Evolutionary conservation across 192 early-diverging fungal species (phyloP), one percentile per base, ranked within the genome.

Genomic region (Linnemannia zychae): DNA sequence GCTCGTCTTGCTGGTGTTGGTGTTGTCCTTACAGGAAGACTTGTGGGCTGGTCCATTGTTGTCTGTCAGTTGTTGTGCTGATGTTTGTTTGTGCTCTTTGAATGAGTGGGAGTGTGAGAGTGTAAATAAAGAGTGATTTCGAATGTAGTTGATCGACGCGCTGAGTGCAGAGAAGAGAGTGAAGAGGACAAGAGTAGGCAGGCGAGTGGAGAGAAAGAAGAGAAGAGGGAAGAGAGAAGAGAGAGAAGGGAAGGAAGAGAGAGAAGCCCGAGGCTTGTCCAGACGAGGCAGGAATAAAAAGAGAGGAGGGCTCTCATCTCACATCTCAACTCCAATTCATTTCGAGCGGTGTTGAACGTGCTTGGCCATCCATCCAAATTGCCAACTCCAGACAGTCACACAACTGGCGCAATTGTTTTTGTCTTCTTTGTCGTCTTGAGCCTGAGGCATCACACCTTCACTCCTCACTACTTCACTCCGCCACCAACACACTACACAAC

Each of bases 1-100:
- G 40, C n/a, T 44, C 40, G 4, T 44, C 40, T 44, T n/a, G n/a
- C n/a, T n/a, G n/a, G n/a, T n/a, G 40, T 44, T 5, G 15, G 22
- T 12, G 18, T 16, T 33, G 0, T 46, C 22, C 52, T 16, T 81
- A 81, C 79, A 68, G 79, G 79, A 44, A 81, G 44, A 49, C 79
- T 47, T 11, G 79, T 75, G 1, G 72, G 40, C 37, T 81, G 79
- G 0, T 81, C 79, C 72, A 81, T 81, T 40, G 53, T 38, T 49
- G 31, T 69, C 7, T 50, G 44, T 46, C 18, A 28, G 47, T 50
- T 68, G 22, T 67, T 37, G 33, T 38, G 47, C 24, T 52, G 18
- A 5, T 40, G 34, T 33, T 69, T 68, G 67, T 20, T 28, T 18
- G 40, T 44, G n/a, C n/a, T n/a, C n/a, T n/a, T 40, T 65, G 57